phyloP scores from a whole-genome alignment of 805 yeast genomes.

The Saturnispora bothae region DNA sequence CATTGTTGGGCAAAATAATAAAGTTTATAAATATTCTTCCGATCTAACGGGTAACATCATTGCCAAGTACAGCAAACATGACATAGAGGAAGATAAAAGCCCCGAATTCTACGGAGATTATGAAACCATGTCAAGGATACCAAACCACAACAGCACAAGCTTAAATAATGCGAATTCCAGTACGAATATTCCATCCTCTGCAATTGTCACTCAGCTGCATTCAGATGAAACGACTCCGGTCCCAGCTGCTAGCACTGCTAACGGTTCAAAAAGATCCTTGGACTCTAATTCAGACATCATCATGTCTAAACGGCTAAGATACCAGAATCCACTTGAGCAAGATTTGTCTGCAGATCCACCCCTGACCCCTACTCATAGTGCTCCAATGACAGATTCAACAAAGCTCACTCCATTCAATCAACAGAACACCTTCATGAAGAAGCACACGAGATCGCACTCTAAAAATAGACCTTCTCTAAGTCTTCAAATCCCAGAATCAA shows the following conservation, averaged over 20 bases:
- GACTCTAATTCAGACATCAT: neutral
- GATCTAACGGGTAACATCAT: constrained; percentile 48
- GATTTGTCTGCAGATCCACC: neutral
- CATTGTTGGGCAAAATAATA: constrained; percentile 72
- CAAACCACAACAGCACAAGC: neutral
- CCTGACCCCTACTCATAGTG: neutral
- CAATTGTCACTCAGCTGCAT: constrained; percentile 7
- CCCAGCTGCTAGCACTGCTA: neutral
- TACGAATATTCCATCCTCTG: constrained; percentile 1
- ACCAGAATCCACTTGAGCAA: neutral
- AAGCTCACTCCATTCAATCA: constrained; percentile 5
- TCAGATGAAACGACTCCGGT: constrained; percentile 1
- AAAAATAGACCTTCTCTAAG: constrained; percentile 43
- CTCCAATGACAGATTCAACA: too few species aligned
- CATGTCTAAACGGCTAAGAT: too few species aligned
- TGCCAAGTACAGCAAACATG: constrained; percentile 24
- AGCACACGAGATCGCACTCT: constrained; percentile 5
- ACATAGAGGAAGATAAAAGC: constrained; percentile 46
- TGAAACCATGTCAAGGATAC: constrained; percentile 17
- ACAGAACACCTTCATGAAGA: neutral
- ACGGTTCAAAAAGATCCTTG: neutral
- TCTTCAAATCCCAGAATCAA: constrained; percentile 46
- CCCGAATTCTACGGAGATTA: constrained; percentile 62
- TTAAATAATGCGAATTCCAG: neutral
- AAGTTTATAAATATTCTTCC: constrained; percentile 76